These are phyloP conservation scores for Angophora floribunda DNA, from an alignment of 345 rosid species.

Conservation along the genomic window DNA sequence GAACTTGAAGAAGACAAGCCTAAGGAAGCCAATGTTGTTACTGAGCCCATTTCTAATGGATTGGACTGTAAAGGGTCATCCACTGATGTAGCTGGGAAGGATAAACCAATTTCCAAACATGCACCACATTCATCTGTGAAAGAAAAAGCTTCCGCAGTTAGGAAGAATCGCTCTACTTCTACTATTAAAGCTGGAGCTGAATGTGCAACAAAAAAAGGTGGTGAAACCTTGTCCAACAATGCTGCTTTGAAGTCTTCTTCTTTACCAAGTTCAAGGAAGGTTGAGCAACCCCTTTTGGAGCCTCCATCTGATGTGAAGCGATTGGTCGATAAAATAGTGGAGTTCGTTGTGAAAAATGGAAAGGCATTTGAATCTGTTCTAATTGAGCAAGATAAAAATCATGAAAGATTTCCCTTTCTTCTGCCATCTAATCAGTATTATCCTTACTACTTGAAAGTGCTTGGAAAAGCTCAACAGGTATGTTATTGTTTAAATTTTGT, in stretches of 20 bases:
- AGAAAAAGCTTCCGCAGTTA: slow-evolving; percentile 37
- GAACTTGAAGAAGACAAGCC: slow-evolving; percentile 11
- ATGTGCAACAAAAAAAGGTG: slow-evolving; percentile 30
- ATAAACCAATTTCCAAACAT: slow-evolving; percentile 21
- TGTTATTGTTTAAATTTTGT: neutral
- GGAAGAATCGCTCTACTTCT: slow-evolving; percentile 36
- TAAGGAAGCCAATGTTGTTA: slow-evolving; percentile 10
- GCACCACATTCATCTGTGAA: slow-evolving; percentile 23
- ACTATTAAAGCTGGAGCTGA: slow-evolving; percentile 33
- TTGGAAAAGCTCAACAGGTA: slow-evolving; percentile 73
- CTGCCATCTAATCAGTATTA: slow-evolving; percentile 55
- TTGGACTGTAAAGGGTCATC: slow-evolving; percentile 23
- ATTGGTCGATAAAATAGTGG: slow-evolving; percentile 83
- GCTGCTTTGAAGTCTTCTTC: slow-evolving; percentile 24
- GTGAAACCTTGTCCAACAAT: slow-evolving; percentile 4
- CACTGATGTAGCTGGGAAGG: slow-evolving; percentile 11
- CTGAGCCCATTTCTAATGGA: slow-evolving; percentile 15
- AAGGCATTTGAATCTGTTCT: slow-evolving; percentile 78
- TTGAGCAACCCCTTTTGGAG: slow-evolving; percentile 50
- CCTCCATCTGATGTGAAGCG: slow-evolving; percentile 85
- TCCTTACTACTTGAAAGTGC: slow-evolving; percentile 57
- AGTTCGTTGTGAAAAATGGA: slow-evolving; percentile 80
- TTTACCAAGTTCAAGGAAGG: slow-evolving; percentile 19
- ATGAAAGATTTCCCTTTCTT: slow-evolving; percentile 88
- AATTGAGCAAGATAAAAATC: slow-evolving; percentile 67